Evolutionary conservation across 1,139 yeast species (phyloP).

Genomic region (Taiozyma sp.): DNA sequence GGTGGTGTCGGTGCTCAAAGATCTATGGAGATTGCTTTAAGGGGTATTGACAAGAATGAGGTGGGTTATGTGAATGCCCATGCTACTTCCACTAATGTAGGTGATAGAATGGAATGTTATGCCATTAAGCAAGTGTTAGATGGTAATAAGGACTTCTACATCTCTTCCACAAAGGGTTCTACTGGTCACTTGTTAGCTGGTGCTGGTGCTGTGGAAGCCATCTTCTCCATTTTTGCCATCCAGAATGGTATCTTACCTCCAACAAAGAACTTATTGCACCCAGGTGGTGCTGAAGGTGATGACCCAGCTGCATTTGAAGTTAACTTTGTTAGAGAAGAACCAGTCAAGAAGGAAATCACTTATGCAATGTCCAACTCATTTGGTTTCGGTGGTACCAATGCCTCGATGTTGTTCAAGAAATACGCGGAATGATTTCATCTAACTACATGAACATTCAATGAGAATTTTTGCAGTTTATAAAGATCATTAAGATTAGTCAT

Average conservation of each 20-base stretch:
- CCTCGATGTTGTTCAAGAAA: constrained; percentile 51
- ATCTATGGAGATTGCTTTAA: constrained; percentile 76
- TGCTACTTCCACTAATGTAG: constrained; percentile 88
- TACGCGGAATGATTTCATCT: constrained; percentile 11
- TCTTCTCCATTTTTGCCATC: constrained; percentile 69
- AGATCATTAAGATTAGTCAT: background rate
- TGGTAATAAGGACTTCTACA: constrained; percentile 32
- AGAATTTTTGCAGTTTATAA: background rate
- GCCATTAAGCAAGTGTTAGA: constrained; percentile 60
- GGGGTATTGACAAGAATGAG: constrained; percentile 33
- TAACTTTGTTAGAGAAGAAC: constrained; percentile 53
- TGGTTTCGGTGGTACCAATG: constrained; percentile 97
- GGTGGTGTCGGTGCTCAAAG: constrained; percentile 81
- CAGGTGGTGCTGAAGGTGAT: constrained; percentile 41
- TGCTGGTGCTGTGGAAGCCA: constrained; percentile 91
- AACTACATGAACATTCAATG: too few relatives aligned
- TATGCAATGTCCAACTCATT: constrained; percentile 83
- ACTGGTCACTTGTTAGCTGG: constrained; percentile 95
- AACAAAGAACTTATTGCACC: constrained; percentile 59
- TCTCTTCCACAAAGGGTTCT: constrained; percentile 87
- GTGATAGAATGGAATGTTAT: constrained; percentile 81
- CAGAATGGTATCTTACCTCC: constrained; percentile 63
- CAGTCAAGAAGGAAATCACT: constrained; percentile 34
- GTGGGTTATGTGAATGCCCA: constrained; percentile 90
- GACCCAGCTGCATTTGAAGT: constrained; percentile 41